Percentiles rank a stretch among this genome's conserved stretches.
Evolutionary conservation across 345 rosid genomes (phyloP).

Genomic region (Euclidium syriacum): DNA sequence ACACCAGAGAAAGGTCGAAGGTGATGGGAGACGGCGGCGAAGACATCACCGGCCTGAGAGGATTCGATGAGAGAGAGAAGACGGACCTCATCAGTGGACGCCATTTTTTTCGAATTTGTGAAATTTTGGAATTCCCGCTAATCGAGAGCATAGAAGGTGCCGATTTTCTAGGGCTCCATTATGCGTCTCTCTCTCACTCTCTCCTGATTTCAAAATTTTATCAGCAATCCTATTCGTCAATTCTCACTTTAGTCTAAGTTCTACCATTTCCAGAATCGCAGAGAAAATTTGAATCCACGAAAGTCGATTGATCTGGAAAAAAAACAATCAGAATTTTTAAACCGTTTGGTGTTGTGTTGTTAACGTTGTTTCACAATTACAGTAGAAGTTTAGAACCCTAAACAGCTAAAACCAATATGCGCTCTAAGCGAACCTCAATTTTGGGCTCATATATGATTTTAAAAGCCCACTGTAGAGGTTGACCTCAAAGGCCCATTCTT

Average conservation of each 20-base stretch:
- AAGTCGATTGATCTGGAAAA: neutral
- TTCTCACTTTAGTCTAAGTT: neutral
- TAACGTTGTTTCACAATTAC: neutral
- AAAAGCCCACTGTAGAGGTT: neutral
- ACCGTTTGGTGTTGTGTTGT: neutral
- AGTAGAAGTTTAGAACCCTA: slow-evolving; percentile 3
- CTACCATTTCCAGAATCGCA: neutral
- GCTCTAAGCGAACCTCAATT: neutral
- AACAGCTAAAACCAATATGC: neutral
- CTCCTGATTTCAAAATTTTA: neutral
- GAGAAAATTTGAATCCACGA: neutral
- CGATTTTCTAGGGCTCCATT: slow-evolving; percentile 7
- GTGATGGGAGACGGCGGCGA: slow-evolving; percentile 48
- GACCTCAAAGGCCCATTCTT: neutral
- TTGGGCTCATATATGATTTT: neutral
- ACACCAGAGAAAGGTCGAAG: slow-evolving; percentile 50
- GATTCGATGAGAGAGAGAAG: slow-evolving; percentile 47
- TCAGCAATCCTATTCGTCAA: neutral
- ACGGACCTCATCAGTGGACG: slow-evolving; percentile 40
- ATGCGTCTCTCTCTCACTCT: neutral
- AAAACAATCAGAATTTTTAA: neutral
- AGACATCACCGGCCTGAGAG: slow-evolving; percentile 33
- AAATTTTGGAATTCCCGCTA: slow-evolving; percentile 24
- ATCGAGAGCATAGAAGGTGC: neutral
- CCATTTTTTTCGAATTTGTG: slow-evolving; percentile 39